Percentiles rank a stretch among this genome's conserved stretches.
These are phyloP conservation scores for Penicillium digitatum DNA, from an alignment of 2,329 filamentous ascomycete species.

Conservation along the genomic window DNA sequence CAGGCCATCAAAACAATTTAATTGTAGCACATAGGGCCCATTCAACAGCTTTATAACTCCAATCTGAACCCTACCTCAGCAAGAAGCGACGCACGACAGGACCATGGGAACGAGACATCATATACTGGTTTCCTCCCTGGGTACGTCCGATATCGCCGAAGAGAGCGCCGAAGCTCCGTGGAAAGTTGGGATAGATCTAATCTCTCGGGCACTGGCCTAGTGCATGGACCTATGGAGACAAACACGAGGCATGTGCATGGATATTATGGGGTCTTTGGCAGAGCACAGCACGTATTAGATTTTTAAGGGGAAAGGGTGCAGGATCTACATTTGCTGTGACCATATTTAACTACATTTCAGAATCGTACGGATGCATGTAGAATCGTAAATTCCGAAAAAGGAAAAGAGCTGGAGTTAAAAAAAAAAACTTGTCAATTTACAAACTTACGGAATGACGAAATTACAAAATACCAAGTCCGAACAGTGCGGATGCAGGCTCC, in stretches of 20 bases:
- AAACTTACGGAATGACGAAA: neutral
- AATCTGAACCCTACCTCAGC: neutral
- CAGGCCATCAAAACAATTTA: neutral
- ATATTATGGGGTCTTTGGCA: neutral
- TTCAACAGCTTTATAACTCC: neutral
- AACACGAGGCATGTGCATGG: neutral
- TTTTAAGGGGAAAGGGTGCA: neutral
- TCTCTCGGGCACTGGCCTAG: constrained; percentile 2
- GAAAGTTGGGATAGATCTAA: constrained; percentile 2
- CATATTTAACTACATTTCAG: neutral
- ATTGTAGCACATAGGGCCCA: neutral
- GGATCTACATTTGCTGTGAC: neutral
- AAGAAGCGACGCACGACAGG: neutral
- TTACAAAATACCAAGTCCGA: neutral
- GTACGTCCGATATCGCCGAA: constrained; percentile 5
- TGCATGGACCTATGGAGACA: neutral
- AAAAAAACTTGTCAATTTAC: neutral
- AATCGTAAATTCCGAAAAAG: neutral
- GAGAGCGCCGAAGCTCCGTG: neutral
- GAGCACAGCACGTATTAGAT: neutral
- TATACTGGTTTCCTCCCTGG: neutral
- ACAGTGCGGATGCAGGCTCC: constrained; percentile 1
- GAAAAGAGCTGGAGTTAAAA: neutral
- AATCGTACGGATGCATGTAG: neutral
- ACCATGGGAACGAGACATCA: no score